Conservation (phyloP, 2,329 filamentous ascomycete genomes). For the Penicillium oxalicum region DNA sequence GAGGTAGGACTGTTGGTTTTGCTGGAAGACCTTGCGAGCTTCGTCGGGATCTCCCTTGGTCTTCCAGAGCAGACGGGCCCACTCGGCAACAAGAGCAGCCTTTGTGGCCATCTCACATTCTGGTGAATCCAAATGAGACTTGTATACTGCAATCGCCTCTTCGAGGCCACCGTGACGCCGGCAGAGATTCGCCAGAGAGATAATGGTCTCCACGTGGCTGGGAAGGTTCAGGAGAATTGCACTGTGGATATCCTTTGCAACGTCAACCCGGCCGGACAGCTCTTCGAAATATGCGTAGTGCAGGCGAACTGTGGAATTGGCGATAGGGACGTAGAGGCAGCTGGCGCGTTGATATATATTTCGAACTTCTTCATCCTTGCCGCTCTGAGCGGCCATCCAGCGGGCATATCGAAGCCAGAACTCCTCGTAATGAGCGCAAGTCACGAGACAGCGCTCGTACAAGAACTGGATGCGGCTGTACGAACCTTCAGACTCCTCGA, state of each 20-base stretch:
- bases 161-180: conserved; percentile 78
- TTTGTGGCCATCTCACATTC: conserved; percentile 72
- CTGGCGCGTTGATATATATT: conserved; percentile 87
- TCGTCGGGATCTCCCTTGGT: conserved; percentile 73
- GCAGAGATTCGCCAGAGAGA: conserved; percentile 80
- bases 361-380: conserved; percentile 81
- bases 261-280: conserved; percentile 65
- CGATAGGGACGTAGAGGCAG: conserved; percentile 79
- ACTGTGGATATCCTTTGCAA: conserved; percentile 78
- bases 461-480: conserved; percentile 70
- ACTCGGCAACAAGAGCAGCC: conserved; percentile 79
- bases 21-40: conserved; percentile 74
- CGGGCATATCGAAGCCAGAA: conserved; percentile 97
- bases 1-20: conserved; percentile 75
- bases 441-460: conserved; percentile 90
- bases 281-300: conserved; percentile 96
- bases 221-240: conserved; percentile 72
- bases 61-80: conserved; percentile 83
- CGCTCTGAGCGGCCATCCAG: conserved; percentile 79
- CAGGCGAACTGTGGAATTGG: conserved; percentile 73
- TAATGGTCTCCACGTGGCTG: conserved; percentile 77
- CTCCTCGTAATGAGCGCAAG: conserved; percentile 90
- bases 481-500: conserved; percentile 80
- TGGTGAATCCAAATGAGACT: conserved; percentile 68
- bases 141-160: conserved; percentile 76